Conservation (phyloP, 768 basidiomycete genomes). For the Coprinopsis strossmayeri region DNA sequence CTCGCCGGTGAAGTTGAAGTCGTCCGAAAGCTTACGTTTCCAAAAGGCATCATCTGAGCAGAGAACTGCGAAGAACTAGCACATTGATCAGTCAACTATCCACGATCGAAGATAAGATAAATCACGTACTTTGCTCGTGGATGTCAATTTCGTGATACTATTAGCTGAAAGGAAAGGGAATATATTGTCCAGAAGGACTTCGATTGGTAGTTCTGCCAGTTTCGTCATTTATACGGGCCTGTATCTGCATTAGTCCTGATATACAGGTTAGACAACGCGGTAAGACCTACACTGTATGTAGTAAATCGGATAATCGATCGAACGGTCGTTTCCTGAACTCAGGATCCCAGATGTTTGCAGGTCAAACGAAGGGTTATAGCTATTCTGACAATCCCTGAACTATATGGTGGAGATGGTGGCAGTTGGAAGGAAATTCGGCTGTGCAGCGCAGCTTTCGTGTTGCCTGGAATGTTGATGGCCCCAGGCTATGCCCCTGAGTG, state of each 20-base stretch:
- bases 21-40: conserved; percentile 58
- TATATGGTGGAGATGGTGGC: background rate
- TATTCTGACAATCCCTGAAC: background rate
- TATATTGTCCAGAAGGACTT: conserved; percentile 73
- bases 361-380: background rate
- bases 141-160: conserved; percentile 53
- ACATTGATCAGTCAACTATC: conserved; percentile 1
- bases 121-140: conserved; percentile 52
- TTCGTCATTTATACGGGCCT: background rate
- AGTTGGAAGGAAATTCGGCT: conserved; percentile 9
- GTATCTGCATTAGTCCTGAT: background rate
- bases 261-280: no score
- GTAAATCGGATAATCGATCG: no score
- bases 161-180: conserved; percentile 46
- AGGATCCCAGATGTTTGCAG: background rate
- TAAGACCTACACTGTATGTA: background rate
- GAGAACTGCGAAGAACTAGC: conserved; percentile 48
- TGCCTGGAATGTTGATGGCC: no score
- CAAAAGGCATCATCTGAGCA: conserved; percentile 74
- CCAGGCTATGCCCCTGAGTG: no score
- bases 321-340: no score
- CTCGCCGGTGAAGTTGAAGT: conserved; percentile 73
- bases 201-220: conserved; percentile 53
- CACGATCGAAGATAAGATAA: background rate
- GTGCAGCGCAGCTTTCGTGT: background rate